Evolutionary conservation across 169 alveolate genomes (phyloP).

Genomic region (Plasmodium fragile): DNA sequence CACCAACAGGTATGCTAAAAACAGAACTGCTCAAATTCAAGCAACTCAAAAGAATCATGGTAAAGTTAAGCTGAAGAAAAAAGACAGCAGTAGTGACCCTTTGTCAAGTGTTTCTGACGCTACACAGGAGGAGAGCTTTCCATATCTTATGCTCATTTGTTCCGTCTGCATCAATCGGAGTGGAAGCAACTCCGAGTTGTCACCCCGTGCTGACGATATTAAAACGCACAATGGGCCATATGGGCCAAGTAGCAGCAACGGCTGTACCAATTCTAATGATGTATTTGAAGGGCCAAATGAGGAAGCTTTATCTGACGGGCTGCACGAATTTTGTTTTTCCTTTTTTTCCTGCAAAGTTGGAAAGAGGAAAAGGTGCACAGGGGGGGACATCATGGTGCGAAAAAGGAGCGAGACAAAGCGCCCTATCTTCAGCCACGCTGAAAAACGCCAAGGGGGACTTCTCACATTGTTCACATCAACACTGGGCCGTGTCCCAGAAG

Average conservation of each 20-base stretch:
- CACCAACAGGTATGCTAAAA: conserved; percentile 13
- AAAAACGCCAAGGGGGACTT: neutral
- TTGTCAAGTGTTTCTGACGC: neutral
- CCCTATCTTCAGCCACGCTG: neutral
- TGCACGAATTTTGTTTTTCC: conserved; percentile 13
- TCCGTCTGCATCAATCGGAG: conserved; percentile 18
- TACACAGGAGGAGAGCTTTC: neutral
- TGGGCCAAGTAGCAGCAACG: neutral
- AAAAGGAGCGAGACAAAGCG: neutral
- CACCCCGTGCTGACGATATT: neutral
- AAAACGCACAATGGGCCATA: neutral
- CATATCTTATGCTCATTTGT: conserved; percentile 38
- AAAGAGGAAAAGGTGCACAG: neutral
- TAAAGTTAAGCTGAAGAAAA: neutral
- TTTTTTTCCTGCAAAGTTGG: conserved; percentile 22
- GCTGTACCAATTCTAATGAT: neutral
- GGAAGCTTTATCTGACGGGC: neutral
- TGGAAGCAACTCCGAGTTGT: neutral
- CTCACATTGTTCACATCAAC: neutral
- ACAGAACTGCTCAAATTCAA: neutral
- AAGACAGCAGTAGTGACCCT: neutral
- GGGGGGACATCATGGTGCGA: neutral
- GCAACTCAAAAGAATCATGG: neutral
- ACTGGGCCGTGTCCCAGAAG: neutral
- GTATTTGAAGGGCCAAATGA: neutral